phyloP scores from a whole-genome alignment of 768 basidiomycete species.

The Tylopilus subfusipes region DNA sequence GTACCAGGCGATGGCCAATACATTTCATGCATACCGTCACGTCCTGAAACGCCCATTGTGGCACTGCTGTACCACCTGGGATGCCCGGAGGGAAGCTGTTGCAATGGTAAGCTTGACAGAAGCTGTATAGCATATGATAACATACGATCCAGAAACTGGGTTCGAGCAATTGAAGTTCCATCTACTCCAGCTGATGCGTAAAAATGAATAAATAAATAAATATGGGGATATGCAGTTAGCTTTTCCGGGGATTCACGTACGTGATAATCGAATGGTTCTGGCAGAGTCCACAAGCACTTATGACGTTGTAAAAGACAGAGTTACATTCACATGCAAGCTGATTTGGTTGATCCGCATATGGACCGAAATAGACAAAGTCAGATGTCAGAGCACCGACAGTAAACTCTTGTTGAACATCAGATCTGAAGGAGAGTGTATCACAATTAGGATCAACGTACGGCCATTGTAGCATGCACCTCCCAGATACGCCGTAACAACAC shows the following conservation, averaged over 20 bases:
- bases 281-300: conserved; percentile 57
- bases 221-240: not conserved
- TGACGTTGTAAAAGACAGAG: conserved; percentile 50
- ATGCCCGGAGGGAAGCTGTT: conserved; percentile 45
- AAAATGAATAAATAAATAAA: not conserved
- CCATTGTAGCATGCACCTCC: conserved; percentile 41
- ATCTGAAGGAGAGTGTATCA: conserved; percentile 7
- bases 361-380: conserved; percentile 27
- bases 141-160: conserved; percentile 30
- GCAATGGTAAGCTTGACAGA: not conserved
- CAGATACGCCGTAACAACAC: conserved; percentile 42
- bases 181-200: conserved; percentile 47
- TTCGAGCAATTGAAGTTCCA: conserved; percentile 49
- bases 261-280: conserved; percentile 41
- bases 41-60: not conserved
- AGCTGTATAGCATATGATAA: not conserved
- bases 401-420: conserved; percentile 31
- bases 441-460: conserved; percentile 31
- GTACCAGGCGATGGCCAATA: not conserved
- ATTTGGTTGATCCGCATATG: conserved; percentile 29
- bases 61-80: conserved; percentile 39
- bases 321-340: conserved; percentile 46
- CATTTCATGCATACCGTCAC: conserved; percentile 38
- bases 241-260: conserved; percentile 21
- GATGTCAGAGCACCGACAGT: conserved; percentile 38